A percentile compares a stretch with the other conserved stretches of the same genome.
Evolutionary conservation across 2,329 filamentous ascomycete genomes (phyloP).

Genomic region (Aureobasidium sp.): DNA sequence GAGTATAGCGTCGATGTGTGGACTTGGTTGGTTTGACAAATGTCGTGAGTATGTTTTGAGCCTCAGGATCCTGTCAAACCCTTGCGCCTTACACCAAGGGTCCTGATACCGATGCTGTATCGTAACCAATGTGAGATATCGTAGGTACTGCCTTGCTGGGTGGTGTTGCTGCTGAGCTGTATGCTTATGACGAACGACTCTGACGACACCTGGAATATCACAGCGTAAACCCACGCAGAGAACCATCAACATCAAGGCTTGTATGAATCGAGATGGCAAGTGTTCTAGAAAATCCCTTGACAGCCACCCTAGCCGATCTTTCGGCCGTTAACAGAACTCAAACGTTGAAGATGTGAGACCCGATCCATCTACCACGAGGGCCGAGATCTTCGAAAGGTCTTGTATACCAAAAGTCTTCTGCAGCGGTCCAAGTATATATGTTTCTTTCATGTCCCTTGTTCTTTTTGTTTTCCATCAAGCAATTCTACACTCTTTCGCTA

Average conservation of each 20-base stretch:
- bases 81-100: background rate
- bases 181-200: background rate
- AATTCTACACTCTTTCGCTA: background rate
- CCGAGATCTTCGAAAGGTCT: background rate
- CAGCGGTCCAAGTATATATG: background rate
- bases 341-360: constrained; percentile 10
- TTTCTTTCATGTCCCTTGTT: background rate
- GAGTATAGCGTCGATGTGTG: background rate
- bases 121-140: no score
- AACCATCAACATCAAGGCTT: background rate
- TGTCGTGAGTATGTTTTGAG: background rate
- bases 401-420: background rate
- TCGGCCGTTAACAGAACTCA: background rate
- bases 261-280: background rate
- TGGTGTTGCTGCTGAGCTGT: background rate
- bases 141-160: background rate
- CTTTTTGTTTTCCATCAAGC: background rate
- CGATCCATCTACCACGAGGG: constrained; percentile 1
- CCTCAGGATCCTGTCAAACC: background rate
- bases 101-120: background rate
- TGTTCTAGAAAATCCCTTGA: background rate
- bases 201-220: background rate
- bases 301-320: background rate
- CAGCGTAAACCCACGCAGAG: background rate
- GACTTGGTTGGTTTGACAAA: background rate